A percentile compares a stretch with the other conserved stretches of the same genome.
phyloP scores from a whole-genome alignment of 2,329 filamentous ascomycete species.

The Aspergillus caelatus region DNA sequence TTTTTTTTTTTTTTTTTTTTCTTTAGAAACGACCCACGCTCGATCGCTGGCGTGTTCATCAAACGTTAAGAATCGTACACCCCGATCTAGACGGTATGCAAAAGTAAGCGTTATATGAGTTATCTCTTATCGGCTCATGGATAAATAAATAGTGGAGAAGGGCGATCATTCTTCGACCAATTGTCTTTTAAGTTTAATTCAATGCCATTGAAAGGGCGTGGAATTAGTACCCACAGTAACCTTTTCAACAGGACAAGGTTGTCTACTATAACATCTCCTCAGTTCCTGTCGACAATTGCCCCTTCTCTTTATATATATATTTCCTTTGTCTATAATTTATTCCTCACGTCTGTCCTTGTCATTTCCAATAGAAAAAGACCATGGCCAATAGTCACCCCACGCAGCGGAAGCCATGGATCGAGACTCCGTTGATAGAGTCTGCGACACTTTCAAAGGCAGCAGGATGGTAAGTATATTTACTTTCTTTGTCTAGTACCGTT shows the following conservation, averaged over 20 bases:
- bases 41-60: too few relatives aligned
- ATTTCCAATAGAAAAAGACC: background rate
- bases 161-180: background rate
- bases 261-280: background rate
- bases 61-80: too few relatives aligned
- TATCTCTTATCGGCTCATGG: too few relatives aligned
- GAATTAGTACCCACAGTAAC: background rate
- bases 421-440: constrained; percentile 44
- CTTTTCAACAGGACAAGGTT: background rate
- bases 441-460: constrained; percentile 38
- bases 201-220: background rate
- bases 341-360: background rate
- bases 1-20: too few relatives aligned
- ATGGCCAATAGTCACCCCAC: background rate
- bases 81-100: too few relatives aligned
- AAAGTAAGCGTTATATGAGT: too few relatives aligned
- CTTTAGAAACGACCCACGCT: too few relatives aligned
- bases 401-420: constrained; percentile 39
- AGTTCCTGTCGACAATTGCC: background rate
- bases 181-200: background rate
- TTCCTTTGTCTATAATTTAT: background rate
- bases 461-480: constrained; percentile 36
- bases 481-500: background rate
- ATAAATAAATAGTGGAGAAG: background rate
- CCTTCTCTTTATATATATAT: background rate